These are phyloP conservation scores for Trametes meyenii DNA, from an alignment of 768 basidiomycete species.

Conservation along the genomic window DNA sequence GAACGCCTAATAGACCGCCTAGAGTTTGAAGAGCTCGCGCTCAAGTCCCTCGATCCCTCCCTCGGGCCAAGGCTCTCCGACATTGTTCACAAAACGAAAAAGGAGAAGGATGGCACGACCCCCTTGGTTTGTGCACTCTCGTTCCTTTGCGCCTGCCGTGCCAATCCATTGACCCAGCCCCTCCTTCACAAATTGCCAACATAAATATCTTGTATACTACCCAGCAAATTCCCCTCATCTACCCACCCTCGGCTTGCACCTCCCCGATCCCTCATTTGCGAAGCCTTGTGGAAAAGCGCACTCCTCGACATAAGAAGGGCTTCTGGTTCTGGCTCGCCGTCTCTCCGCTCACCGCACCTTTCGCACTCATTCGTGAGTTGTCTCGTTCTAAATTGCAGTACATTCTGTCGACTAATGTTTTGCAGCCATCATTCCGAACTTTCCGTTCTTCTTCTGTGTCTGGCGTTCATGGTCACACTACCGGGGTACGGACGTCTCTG, in stretches of 20 bases:
- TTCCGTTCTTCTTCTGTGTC: constrained; percentile 83
- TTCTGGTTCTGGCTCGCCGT: constrained; percentile 67
- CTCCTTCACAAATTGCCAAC: not conserved
- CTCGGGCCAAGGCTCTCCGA: constrained; percentile 50
- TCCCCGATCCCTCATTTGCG: constrained; percentile 49
- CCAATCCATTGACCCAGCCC: constrained; percentile 29
- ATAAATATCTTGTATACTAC: not conserved
- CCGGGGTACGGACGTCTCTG: constrained; percentile 49
- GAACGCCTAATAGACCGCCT: constrained; percentile 70
- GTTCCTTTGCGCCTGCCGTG: not conserved
- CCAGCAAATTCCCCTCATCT: constrained; percentile 59
- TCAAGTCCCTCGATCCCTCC: constrained; percentile 74
- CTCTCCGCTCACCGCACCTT: constrained; percentile 74
- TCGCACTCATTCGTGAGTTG: constrained; percentile 72
- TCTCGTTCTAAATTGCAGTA: not conserved
- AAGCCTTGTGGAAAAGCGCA: constrained; percentile 53
- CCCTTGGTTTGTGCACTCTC: constrained; percentile 23
- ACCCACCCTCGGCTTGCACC: constrained; percentile 46
- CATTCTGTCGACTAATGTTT: not conserved
- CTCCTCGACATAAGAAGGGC: constrained; percentile 66
- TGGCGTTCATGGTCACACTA: constrained; percentile 90
- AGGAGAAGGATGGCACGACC: constrained; percentile 7
- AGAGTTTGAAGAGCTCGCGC: constrained; percentile 79
- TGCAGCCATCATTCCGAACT: constrained; percentile 77
- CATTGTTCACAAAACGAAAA: constrained; percentile 18